Evolutionary conservation across 176 grass and related monocot species (phyloP), one percentile per base, ranked within the genome.

Genomic region (Triticum turgidum): DNA sequence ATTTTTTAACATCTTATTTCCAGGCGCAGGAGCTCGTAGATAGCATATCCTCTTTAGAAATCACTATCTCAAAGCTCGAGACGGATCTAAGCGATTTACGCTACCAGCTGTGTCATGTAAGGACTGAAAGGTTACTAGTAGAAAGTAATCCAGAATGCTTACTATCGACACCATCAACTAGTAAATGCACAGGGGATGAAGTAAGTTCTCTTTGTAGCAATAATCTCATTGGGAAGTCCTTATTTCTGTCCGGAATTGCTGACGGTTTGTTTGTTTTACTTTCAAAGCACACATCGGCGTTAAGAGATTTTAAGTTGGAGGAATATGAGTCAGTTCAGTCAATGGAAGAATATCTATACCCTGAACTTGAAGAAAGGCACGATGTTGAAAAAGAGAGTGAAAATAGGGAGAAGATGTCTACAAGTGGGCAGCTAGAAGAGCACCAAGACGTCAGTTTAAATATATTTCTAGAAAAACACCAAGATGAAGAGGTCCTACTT

Each of bases 21-120:
- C 82, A 99, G 97, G 86, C 87, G 1, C 94, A 93, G 41, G 90
- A 99, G 54, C 94, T 99, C 87, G 85, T 99, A 81, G 82, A 83
- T 72, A 94, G 83, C 78, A 90, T 99, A 73, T 73, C 92, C n/a
- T 88, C 87, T 75, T 83, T 99, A 90, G 97, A 99, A 84, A 89
- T 66, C 35, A 83, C 92, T 83, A 64, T 99, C 66, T 91, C 92
- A 85, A 94, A 96, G 67, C 94, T 99, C 74, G 97, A 99, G 65
- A 82, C 83, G 42, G 97, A 99, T 79, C 73, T 99, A 52, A 80
- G 82, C 86, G 78, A 87, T 41, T 89, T 99, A 67, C 87, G 74
- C 24, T 91, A 91, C 63, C 88, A 87, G 13, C 39, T 99, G 65
- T 94, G 67, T 69, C 87, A 89, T 86, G 85, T 92, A 63, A 91